Percentiles rank a stretch among this genome's conserved stretches.
phyloP scores from a whole-genome alignment of 2,329 filamentous ascomycete species.

The Penicillium sp. region DNA sequence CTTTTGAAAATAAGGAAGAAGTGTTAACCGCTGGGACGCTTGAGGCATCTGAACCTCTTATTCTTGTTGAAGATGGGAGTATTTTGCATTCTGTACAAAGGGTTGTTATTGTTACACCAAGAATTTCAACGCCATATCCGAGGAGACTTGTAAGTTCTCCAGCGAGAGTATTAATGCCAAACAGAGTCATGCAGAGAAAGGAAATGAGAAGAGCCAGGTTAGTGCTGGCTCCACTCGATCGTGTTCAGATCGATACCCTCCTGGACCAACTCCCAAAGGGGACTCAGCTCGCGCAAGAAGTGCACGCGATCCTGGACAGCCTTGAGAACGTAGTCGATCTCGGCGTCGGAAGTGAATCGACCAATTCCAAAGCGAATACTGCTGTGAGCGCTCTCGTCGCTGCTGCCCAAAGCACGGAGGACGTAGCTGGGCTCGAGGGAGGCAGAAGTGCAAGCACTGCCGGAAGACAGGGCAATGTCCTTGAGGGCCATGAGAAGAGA shows the following conservation, averaged over 20 bases:
- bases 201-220: slow-evolving; percentile 35
- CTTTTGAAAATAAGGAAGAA: too few species aligned
- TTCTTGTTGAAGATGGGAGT: slow-evolving; percentile 15
- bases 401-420: slow-evolving; percentile 88
- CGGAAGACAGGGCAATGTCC: slow-evolving; percentile 94
- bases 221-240: slow-evolving; percentile 98
- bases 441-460: slow-evolving; percentile 94
- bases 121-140: slow-evolving; percentile 22
- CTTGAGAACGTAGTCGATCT: slow-evolving; percentile 97
- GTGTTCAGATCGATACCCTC: slow-evolving; percentile 94
- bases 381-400: slow-evolving; percentile 95
- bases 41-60: neutral
- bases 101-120: slow-evolving; percentile 25
- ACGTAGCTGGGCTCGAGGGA: slow-evolving; percentile 97
- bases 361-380: slow-evolving; percentile 98
- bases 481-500: slow-evolving; percentile 98
- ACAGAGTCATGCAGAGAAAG: slow-evolving; percentile 10
- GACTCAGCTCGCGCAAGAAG: slow-evolving; percentile 92
- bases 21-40: neutral
- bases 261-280: slow-evolving; percentile 96
- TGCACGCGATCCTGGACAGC: slow-evolving; percentile 87
- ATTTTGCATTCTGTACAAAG: slow-evolving; percentile 29
- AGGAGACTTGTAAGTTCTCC: slow-evolving; percentile 16
- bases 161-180: slow-evolving; percentile 25
- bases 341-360: slow-evolving; percentile 88